Evolutionary conservation across 2,329 filamentous ascomycete genomes (phyloP).

Genomic region (Fonsecaea monophora): DNA sequence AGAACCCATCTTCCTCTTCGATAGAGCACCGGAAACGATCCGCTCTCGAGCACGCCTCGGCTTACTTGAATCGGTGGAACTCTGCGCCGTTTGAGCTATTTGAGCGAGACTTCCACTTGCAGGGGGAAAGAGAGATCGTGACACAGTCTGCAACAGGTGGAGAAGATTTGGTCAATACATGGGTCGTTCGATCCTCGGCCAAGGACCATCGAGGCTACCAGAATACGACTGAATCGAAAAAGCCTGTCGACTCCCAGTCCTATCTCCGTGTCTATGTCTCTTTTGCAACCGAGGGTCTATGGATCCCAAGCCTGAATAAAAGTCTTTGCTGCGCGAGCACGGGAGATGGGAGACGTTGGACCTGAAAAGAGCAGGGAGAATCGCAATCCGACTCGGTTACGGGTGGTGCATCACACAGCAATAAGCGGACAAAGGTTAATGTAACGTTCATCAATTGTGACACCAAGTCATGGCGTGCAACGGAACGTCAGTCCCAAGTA

Average conservation of each 20-base stretch:
- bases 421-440: background rate
- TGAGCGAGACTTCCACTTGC: background rate
- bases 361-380: background rate
- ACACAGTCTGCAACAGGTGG: background rate
- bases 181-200: background rate
- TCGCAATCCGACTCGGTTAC: background rate
- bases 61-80: background rate
- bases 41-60: background rate
- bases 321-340: background rate
- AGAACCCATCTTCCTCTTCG: background rate
- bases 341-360: background rate
- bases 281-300: background rate
- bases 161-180: background rate
- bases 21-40: background rate
- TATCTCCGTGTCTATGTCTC: background rate
- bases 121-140: background rate
- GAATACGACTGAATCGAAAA: background rate
- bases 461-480: background rate
- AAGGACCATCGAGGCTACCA: background rate
- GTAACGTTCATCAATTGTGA: background rate
- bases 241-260: background rate
- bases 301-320: background rate
- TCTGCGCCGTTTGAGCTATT: background rate
- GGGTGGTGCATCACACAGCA: background rate
- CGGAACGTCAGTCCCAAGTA: background rate